Base-by-base conservation (phyloP, 257 asterid genomes). In the Salvia splendens region DNA sequence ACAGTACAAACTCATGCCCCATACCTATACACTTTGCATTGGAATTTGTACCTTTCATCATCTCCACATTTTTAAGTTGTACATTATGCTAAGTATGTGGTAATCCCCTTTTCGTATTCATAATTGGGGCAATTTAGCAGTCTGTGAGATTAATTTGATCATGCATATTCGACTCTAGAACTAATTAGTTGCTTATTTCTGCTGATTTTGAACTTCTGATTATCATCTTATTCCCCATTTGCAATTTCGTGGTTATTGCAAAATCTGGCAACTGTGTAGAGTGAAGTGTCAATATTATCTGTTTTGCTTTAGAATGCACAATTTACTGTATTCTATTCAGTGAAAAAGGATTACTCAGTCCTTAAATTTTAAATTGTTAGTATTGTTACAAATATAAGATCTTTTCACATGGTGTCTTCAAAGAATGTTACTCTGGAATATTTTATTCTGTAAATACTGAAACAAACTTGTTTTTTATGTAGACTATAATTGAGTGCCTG, bases 401-500 rank as follows among this genome's bases (percentile, higher is more conserved):
- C 38, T 68, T 68, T 33, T 46, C 12, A 12, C 24, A 3, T 51
- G 14, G 12, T 35, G 10, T 10, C 57, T 35, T 47, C 15, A 4
- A 43, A 61, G 50, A 55, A 64, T 68, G 57, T 50, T 68, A 20
- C 61, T 6, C 12, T 45, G 65, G 41, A 33, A 62, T 43, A 8
- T 46, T 51, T 53, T 20, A 24, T 11, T 54, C 20, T 40, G 4
- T 46, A 47, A 59, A 12, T 46, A 47, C 43, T 69, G 59, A 20
- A 41, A 30, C 33, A 63, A 32, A 52, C 45, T 36, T 28, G 0
- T 68, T 30, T 43, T 65, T 30, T 33, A 3, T 56, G 71, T 73
- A 92, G 99, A 94, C 99, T 59, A 86, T 94, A 61, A 91, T 94
- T 61, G 99, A 94, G 81, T 94, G 96, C 92, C 83, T 94, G 88